Evolutionary conservation across 2,329 filamentous ascomycete species (phyloP), one percentile per base, ranked within the genome.

Genomic region (Gaeumannomyces tritici): DNA sequence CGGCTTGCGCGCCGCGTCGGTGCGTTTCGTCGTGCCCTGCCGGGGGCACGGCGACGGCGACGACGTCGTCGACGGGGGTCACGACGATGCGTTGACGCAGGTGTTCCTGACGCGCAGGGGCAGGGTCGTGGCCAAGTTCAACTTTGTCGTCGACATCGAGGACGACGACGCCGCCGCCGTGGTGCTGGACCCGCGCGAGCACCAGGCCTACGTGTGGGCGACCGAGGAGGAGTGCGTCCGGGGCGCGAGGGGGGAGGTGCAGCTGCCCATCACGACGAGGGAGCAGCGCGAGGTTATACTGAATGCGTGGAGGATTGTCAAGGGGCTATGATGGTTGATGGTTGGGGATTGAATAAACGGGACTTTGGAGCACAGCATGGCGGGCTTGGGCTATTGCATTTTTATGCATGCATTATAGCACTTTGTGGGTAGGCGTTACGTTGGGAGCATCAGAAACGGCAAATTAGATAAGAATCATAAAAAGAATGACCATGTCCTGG

Each of bases 191-290:
- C 70, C 72, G 4, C 64, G 72, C 9, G 73, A 75, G 65, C 73
- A 75, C 66, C 69, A 71, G 63, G 65, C 64, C 15, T 72, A 67
- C 55, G 62, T 74, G 1, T 75, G 73, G 73, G 72, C 70, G 0
- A 71, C 67, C 0, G 70, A 74, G 63, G 69, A 72, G n/a, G 73
- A 75, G 65, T 72, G 70, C 29, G 60, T 55, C 5, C 63, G 65
- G 15, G 58, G 59, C 47, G 65, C 64, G 0, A 31, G 51, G 18
- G 61, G 60, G 47, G 63, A 61, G 29, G 31, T 67, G n/a, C 63
- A 65, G 15, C 15, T 72, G 29, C 59, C 61, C 31, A 70, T 71
- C 31, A 72, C 70, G 2, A 68, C 65, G 3, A 57, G 55, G 55
- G 63, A 62, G 11, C 70, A 72, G 60, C 64, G 63, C 59, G 56